Base-by-base conservation (phyloP, 495 filamentous ascomycete genomes). In the Poronia punctata region DNA sequence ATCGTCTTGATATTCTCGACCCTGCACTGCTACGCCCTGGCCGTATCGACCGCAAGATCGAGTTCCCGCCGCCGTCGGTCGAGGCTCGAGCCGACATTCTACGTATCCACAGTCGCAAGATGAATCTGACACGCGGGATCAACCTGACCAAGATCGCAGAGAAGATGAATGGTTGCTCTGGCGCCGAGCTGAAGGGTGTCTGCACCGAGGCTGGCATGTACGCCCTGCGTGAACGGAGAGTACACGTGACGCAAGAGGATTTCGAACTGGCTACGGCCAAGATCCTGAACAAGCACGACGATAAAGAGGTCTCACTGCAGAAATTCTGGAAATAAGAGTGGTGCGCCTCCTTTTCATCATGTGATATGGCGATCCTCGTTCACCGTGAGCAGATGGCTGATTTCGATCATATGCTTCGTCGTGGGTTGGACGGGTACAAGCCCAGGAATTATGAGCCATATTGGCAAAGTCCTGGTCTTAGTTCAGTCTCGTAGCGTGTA, bases 151-250 rank as follows among this genome's bases (percentile, higher is more conserved):
- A 99, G 76, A 95, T 97, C 52, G 92, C 92, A 15, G 92, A 97
- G 74, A 95, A 96, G 73, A 99, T 99, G 92, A 95, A 95, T 56
- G 92, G 92, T 41, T 97, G 93, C 64, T 94, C 87, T 10, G 92
- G 92, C 18, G 92, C 92, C 27, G 92, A 99, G 67, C 65, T 99
- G 43, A 96, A 96, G 75, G 89, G 89, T 56, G 89, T 96, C 27
- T 96, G 89, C 61, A 96, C 89, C 8, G 89, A 96, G 61, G 87
- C 89, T 3, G 89, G 89, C 48, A 99, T 99, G 92, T 99, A 87
- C 57, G 92, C 92, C 9, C 72, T 99, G 38, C 80, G 92, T 45
- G 92, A 99, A 66, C 72, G 92, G 57, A 79, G 92, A 48, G 92
- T 97, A 40, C 92, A 99, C 59, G 92, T 99, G 43, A 98, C 92